Evolutionary conservation across 768 basidiomycete genomes (phyloP), one percentile per base, ranked within the genome.

Genomic region (Cystofilobasidium ferigula): DNA sequence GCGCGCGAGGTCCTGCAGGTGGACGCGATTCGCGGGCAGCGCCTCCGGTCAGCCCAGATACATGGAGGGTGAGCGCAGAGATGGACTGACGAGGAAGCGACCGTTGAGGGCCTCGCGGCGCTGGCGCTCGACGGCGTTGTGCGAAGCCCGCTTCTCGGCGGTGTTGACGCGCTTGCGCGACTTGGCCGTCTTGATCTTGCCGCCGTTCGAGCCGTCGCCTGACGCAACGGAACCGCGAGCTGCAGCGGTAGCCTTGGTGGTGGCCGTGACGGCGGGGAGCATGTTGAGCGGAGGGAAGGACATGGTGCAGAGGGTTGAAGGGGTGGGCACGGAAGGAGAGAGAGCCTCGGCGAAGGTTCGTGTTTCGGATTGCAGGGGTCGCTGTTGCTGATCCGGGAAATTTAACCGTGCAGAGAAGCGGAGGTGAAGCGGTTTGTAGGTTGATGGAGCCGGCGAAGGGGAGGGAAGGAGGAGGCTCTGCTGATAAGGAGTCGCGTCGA

Each of bases 61-160:
- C 13, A 48, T 24, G 24, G 34, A 42, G 34, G 6, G n/a, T 24
- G 47, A 22, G 14, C 43, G 42, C 35, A 47, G 30, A n/a, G 16
- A 35, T 5, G 35, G 20, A 42, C 22, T 30, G 74, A 86, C 88
- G 71, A 95, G 79, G 80, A 98, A 98, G 66, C 91, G 83, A 61
- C 87, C 84, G 74, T 97, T 99, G 60, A 98, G 79, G 53, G 88
- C 92, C 79, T 98, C 94, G 58, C 94, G 80, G 57, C 94, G 83
- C 73, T 88, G 87, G 59, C 95, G 82, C 79, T 97, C 95, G 65
- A 97, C 90, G 36, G 95, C 94, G 75, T 98, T 99, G 79, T 99
- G 94, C 26, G 89, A 92, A 4, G 91, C 90, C 40, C 94, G 81
- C 77, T 93, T 88, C 76, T 97, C 94, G 60, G 92, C 93, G 61